phyloP scores from a whole-genome alignment of 1,284 basidiomycete genomes.

The Cutaneotrichosporon spelunceum region DNA sequence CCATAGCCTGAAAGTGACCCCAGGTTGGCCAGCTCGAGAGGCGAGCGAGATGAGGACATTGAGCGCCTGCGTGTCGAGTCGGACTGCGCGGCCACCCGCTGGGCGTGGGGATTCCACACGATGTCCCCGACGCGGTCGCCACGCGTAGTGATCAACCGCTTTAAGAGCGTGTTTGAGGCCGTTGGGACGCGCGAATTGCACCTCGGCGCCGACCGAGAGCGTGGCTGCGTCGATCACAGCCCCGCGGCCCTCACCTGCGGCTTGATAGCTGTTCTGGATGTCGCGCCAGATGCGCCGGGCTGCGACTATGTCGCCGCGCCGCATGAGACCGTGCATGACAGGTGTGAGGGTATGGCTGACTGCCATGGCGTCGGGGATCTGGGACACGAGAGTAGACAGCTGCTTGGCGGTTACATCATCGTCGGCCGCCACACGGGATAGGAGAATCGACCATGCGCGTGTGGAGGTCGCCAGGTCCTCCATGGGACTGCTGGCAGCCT shows the following conservation, averaged over 20 bases:
- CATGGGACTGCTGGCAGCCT: not conserved
- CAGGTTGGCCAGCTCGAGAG: constrained; percentile 14
- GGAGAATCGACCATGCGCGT: constrained; percentile 17
- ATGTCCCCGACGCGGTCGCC: not conserved
- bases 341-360: constrained; percentile 31
- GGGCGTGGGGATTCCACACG: not conserved
- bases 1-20: constrained; percentile 40
- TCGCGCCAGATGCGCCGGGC: constrained; percentile 31
- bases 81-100: constrained; percentile 11
- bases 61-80: constrained; percentile 34
- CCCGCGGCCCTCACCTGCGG: constrained; percentile 3
- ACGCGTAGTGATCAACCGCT: constrained; percentile 32
- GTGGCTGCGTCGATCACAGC: constrained; percentile 29
- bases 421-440: constrained; percentile 9
- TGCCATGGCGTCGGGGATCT: constrained; percentile 19
- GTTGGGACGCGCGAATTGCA: constrained; percentile 13
- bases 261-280: constrained; percentile 19
- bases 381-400: constrained; percentile 23
- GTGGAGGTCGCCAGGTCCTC: not conserved
- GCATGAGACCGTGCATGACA: constrained; percentile 30
- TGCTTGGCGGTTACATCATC: constrained; percentile 10
- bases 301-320: constrained; percentile 19
- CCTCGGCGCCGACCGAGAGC: constrained; percentile 32
- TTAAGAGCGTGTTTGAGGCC: constrained; percentile 26
- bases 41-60: constrained; percentile 38